These are phyloP conservation scores for Euphorbia peplus DNA, from an alignment of 345 rosid genomes.

Conservation along the genomic window DNA sequence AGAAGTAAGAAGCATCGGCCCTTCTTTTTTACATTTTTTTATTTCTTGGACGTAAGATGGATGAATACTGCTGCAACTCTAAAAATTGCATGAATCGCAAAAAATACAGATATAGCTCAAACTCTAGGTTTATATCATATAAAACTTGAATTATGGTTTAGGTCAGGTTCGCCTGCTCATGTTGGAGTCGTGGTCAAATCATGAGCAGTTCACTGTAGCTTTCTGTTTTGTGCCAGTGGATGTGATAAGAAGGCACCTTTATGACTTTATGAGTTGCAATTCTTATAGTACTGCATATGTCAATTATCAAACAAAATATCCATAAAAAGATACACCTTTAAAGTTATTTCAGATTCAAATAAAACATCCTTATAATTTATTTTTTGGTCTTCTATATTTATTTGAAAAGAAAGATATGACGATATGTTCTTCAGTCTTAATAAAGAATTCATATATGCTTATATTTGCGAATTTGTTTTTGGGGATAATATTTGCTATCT, in stretches of 20 bases:
- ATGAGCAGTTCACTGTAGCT: background rate
- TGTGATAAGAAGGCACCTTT: background rate
- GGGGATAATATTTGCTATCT: background rate
- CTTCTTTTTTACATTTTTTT: background rate
- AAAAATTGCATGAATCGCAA: background rate
- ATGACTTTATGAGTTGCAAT: background rate
- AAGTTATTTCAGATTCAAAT: background rate
- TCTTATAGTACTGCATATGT: background rate
- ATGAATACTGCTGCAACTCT: background rate
- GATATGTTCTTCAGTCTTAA: background rate
- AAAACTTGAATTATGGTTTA: background rate
- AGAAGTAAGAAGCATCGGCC: conserved; percentile 53
- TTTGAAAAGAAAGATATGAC: background rate
- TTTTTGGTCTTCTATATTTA: background rate
- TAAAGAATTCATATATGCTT: background rate
- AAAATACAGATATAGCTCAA: background rate
- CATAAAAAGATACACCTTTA: background rate
- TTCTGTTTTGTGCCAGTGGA: background rate
- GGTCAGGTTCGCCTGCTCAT: background rate
- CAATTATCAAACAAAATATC: background rate
- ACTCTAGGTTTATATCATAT: background rate
- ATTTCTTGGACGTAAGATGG: background rate
- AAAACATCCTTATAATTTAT: background rate
- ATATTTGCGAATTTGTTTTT: background rate
- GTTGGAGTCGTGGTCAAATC: background rate